Evolutionary conservation across 768 basidiomycete species (phyloP), one percentile per base, ranked within the genome.

Genomic region (Chalciporus piperatus): DNA sequence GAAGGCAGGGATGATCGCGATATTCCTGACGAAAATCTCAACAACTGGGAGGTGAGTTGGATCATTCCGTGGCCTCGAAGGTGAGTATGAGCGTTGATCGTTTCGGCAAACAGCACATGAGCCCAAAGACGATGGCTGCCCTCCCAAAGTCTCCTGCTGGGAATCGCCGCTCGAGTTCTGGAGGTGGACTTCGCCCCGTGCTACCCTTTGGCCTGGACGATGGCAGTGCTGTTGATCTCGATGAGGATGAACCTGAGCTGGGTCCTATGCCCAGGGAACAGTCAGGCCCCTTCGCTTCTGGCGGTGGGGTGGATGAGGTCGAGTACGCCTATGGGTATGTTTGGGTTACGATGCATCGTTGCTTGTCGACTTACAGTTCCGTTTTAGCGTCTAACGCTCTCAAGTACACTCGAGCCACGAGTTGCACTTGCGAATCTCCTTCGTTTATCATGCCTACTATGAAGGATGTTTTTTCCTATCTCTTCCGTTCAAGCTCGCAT

Each of bases 121-220:
- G 95, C 57, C 92, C 93, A 4, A 90, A 92, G 70, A 95, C 93
- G 3, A 89, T 98, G 83, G 89, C 90, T 12, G 88, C 92, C 9
- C 75, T 98, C 42, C 90, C 94, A 0, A 94, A 94, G 67, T 95
- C 92, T 0, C 94, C 94, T 16, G 87, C 87, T 14, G 86, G 88
- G 39, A 76, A 77, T 43, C 80, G 94, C 22, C 81, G 93, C 22
- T 89, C 90, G 30, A 92, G 89, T 55, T 88, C 91, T 6, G 92
- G 92, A 30, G 80, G 81, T 23, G 85, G 91, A 13, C 78, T 98
- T 43, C 83, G 94, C 30, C 93, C 95, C 13, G 85, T 97, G 39
- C 66, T 84, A 72, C 74, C 89, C 66, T 81, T 82, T 60, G 89
- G 85, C 22, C 74, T 94, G 49, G 87, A 92, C 62, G 87, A 88